phyloP scores from a whole-genome alignment of 2,329 filamentous ascomycete species.

The Aspergillus tamarii region DNA sequence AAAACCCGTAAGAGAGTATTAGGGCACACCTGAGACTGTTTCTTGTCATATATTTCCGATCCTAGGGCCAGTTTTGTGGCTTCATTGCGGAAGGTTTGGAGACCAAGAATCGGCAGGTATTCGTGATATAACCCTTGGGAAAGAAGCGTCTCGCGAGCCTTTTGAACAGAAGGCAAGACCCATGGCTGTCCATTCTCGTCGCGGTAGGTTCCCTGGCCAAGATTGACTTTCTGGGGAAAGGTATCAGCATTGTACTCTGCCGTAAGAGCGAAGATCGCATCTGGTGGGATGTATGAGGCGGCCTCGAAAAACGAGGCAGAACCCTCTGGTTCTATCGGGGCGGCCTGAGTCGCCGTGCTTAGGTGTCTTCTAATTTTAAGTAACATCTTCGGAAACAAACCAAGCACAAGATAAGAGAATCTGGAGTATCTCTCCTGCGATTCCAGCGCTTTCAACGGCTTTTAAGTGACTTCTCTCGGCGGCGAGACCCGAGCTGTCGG shows the following conservation, averaged over 20 bases:
- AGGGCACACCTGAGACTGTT: constrained; percentile 17
- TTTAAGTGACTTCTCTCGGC: not conserved
- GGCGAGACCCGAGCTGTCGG: not conserved
- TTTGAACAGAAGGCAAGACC: constrained; percentile 86
- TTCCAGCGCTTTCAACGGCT: not conserved
- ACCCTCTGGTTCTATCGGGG: not conserved
- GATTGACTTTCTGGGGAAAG: constrained; percentile 76
- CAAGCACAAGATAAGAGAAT: no score
- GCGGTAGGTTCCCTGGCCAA: constrained; percentile 91
- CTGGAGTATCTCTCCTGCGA: not conserved
- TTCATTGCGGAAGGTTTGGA: constrained; percentile 77
- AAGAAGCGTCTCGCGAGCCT: constrained; percentile 19
- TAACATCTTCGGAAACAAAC: not conserved
- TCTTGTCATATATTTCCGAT: constrained; percentile 7
- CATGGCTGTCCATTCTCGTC: constrained; percentile 91
- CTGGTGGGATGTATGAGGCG: constrained; percentile 22
- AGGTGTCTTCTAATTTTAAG: not conserved
- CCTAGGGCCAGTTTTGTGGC: constrained; percentile 86
- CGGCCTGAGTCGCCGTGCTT: not conserved
- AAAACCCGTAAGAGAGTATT: not conserved
- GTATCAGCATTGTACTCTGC: constrained; percentile 70
- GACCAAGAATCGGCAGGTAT: constrained; percentile 90
- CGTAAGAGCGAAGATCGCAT: constrained; percentile 32
- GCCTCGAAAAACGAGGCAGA: constrained; percentile 20
- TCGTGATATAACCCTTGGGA: constrained; percentile 86